Percentiles rank a stretch among this genome's conserved stretches.
phyloP scores from a whole-genome alignment of 192 early-diverging fungal genomes.

The Entophlyctis luteolus region DNA sequence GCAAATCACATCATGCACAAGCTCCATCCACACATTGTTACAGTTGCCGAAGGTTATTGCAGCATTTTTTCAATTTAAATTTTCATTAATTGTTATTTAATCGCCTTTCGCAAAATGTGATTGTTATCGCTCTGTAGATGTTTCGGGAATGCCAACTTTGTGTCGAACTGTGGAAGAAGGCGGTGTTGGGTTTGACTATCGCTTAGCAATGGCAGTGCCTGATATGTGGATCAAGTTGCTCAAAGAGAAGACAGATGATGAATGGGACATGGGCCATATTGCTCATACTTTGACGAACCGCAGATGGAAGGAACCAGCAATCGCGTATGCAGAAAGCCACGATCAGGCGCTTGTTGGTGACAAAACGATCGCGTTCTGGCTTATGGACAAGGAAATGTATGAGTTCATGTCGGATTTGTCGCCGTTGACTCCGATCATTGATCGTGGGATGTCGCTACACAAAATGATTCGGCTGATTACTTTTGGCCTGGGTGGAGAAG shows the following conservation, averaged over 20 bases:
- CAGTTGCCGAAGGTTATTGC: conserved; percentile 80
- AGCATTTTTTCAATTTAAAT: neutral
- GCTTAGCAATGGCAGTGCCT: conserved; percentile 91
- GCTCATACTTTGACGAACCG: conserved; percentile 85
- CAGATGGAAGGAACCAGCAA: conserved; percentile 85
- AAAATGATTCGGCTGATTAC: conserved; percentile 95
- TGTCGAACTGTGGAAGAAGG: conserved; percentile 83
- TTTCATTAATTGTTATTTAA: neutral
- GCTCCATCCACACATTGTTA: conserved; percentile 75
- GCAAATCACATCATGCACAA: conserved; percentile 81
- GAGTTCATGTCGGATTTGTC: conserved; percentile 83
- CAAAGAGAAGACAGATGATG: conserved; percentile 85
- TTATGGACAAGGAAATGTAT: conserved; percentile 99
- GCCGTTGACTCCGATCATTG: conserved; percentile 80
- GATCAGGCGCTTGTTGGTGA: conserved; percentile 98
- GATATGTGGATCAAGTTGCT: conserved; percentile 99
- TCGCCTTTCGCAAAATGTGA: neutral
- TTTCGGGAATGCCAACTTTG: conserved; percentile 97
- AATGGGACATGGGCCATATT: conserved; percentile 88
- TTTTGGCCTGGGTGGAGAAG: conserved; percentile 88
- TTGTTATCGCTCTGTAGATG: conserved; percentile 68
- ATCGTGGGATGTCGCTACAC: conserved; percentile 90
- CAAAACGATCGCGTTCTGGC: conserved; percentile 97
- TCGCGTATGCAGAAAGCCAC: conserved; percentile 93
- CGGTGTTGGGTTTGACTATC: conserved; percentile 95